Evolutionary conservation across 139 green algal genomes (phyloP).

Genomic region (Coelastrella sp.): DNA sequence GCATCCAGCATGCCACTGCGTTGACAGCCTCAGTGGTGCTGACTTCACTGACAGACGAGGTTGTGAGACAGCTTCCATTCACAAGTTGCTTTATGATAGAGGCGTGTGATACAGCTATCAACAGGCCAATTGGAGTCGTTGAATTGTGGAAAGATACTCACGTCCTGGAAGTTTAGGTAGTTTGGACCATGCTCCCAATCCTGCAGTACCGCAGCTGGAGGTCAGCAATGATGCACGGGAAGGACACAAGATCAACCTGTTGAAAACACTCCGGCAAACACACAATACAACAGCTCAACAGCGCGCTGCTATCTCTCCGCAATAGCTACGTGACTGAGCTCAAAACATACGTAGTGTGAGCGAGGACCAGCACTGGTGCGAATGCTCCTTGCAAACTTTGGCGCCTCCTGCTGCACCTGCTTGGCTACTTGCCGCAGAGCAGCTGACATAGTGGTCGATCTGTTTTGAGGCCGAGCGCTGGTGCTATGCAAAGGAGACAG

Average conservation of each 20-base stretch:
- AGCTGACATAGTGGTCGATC: constrained; percentile 43
- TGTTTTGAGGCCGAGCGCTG: background rate
- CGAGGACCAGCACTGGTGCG: constrained; percentile 35
- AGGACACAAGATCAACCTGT: too few relatives aligned
- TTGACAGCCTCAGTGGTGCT: too few relatives aligned
- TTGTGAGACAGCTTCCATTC: background rate
- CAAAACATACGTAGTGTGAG: constrained; percentile 15
- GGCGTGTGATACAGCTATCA: background rate
- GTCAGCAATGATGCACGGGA: too few relatives aligned
- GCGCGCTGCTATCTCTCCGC: too few relatives aligned
- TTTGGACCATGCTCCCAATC: constrained; percentile 50
- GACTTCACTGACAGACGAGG: too few relatives aligned
- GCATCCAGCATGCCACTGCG: too few relatives aligned
- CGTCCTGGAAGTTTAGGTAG: constrained; percentile 49
- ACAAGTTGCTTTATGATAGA: background rate
- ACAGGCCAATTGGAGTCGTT: background rate
- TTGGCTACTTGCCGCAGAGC: constrained; percentile 25
- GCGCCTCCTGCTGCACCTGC: constrained; percentile 43
- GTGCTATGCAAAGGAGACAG: background rate
- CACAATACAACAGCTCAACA: too few relatives aligned
- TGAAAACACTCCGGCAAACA: too few relatives aligned
- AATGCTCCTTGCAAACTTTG: constrained; percentile 37
- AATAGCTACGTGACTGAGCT: background rate
- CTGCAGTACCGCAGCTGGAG: background rate
- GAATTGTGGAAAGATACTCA: background rate